These are phyloP conservation scores for Marchantia paleacea DNA, from an alignment of 225 moss, liverwort and hornwort genomes.

Conservation along the genomic window DNA sequence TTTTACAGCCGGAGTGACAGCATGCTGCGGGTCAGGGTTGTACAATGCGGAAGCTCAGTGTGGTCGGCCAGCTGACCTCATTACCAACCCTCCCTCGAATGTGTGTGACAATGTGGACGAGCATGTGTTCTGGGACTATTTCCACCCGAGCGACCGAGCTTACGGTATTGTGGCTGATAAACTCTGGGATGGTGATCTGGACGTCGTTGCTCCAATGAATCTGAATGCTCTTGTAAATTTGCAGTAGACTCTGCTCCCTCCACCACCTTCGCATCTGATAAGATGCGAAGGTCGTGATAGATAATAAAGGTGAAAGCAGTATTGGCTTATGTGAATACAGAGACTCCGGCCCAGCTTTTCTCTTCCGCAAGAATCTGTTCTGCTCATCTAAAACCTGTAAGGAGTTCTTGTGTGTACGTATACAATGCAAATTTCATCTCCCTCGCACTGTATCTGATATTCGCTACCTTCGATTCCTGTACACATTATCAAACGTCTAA, in stretches of 20 bases:
- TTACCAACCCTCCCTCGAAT: slow-evolving; percentile 14
- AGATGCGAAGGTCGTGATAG: no score
- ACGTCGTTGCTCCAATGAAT: slow-evolving; percentile 21
- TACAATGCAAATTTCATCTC: no score
- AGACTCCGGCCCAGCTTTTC: no score
- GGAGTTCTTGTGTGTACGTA: no score
- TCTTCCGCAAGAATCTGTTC: no score
- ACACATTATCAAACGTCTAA: no score
- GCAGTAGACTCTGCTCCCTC: not conserved
- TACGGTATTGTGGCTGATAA: slow-evolving; percentile 22
- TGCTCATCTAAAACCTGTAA: no score
- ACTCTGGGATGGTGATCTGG: slow-evolving; percentile 25
- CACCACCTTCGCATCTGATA: no score
- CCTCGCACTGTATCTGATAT: no score
- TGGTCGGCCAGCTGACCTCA: slow-evolving; percentile 11
- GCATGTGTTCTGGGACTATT: slow-evolving; percentile 19
- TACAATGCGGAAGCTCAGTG: slow-evolving; percentile 17
- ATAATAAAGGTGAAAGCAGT: no score
- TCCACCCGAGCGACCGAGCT: slow-evolving; percentile 32
- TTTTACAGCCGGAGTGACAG: slow-evolving; percentile 16
- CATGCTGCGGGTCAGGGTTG: slow-evolving; percentile 22
- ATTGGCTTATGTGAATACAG: no score
- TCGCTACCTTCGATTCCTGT: no score
- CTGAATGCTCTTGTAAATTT: not conserved
- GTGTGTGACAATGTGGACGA: slow-evolving; percentile 10